A percentile compares a stretch with the other conserved stretches of the same genome.
Evolutionary conservation across 805 yeast species (phyloP).

Genomic region (Blastobotrys parvus): DNA sequence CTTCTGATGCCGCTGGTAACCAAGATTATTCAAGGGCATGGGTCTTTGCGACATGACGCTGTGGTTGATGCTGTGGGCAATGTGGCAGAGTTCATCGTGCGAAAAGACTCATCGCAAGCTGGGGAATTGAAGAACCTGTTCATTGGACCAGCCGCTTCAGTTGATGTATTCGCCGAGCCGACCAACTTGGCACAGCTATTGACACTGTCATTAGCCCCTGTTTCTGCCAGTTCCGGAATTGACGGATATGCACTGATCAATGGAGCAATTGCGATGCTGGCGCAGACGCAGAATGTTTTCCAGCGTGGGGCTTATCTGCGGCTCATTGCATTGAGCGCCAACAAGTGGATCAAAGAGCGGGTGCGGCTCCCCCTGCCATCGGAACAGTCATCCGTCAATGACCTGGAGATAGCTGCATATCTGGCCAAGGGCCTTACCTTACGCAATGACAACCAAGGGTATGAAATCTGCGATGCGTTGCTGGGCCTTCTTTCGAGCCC

Average conservation of each 20-base stretch:
- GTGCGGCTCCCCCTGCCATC: too few species aligned
- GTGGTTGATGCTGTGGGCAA: conserved; percentile 3
- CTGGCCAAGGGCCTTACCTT: conserved; percentile 59
- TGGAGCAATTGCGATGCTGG: conserved; percentile 13
- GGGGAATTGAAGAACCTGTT: not conserved
- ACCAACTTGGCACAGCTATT: conserved; percentile 6
- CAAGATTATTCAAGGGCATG: not conserved
- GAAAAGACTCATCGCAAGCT: not conserved
- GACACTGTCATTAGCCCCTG: conserved; percentile 13
- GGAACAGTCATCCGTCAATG: not conserved
- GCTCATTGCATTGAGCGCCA: conserved; percentile 44
- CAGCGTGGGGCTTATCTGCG: conserved; percentile 51
- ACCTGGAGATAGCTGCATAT: conserved; percentile 49
- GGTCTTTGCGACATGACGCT: not conserved
- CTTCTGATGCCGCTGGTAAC: conserved; percentile 13
- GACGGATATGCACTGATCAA: conserved; percentile 5
- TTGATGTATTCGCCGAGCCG: not conserved
- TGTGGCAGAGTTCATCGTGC: not conserved
- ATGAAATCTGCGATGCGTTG: conserved; percentile 28
- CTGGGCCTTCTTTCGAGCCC: conserved; percentile 31
- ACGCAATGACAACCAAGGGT: conserved; percentile 40
- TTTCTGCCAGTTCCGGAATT: conserved; percentile 3
- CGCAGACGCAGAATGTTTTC: conserved; percentile 22
- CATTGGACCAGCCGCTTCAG: not conserved
- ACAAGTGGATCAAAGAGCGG: conserved; percentile 40